phyloP scores from a whole-genome alignment of 495 filamentous ascomycete genomes.

The Extremus antarcticus region DNA sequence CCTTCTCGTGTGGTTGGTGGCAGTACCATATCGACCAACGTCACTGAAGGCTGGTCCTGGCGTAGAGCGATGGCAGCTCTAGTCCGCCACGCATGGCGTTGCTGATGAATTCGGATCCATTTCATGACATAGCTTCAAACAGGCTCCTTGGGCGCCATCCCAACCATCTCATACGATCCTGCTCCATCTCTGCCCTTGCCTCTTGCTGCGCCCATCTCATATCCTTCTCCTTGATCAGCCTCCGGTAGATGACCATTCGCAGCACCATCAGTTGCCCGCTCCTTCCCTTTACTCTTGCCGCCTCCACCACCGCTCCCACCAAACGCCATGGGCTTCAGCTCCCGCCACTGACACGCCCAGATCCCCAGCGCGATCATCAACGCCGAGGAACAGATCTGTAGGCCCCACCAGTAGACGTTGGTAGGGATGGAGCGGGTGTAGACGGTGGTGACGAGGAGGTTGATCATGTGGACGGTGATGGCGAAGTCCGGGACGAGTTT shows the following conservation, averaged over 20 bases:
- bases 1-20: not conserved
- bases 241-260: conserved; percentile 20
- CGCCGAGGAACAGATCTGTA: conserved; percentile 57
- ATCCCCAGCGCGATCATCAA: conserved; percentile 66
- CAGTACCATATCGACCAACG: not conserved
- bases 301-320: conserved; percentile 39
- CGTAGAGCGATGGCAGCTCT: not conserved
- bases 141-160: conserved; percentile 30
- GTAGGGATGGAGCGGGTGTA: conserved; percentile 66
- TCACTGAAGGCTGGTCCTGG: not conserved
- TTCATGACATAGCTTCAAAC: conserved; percentile 1
- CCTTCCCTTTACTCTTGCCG: conserved; percentile 22
- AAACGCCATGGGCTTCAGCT: conserved; percentile 80
- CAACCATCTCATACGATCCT: conserved; percentile 75
- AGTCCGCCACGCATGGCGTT: not conserved
- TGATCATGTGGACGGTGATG: conserved; percentile 75
- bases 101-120: not conserved
- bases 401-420: conserved; percentile 76
- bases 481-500: conserved; percentile 93
- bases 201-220: conserved; percentile 40
- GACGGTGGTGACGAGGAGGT: conserved; percentile 64
- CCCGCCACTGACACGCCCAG: conserved; percentile 84
- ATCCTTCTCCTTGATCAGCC: conserved; percentile 33
- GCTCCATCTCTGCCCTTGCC: conserved; percentile 46
- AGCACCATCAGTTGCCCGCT: conserved; percentile 18